A percentile compares a stretch with the other conserved stretches of the same genome.
phyloP scores from a whole-genome alignment of 495 filamentous ascomycete species.

The Annulohypoxylon bovei region DNA sequence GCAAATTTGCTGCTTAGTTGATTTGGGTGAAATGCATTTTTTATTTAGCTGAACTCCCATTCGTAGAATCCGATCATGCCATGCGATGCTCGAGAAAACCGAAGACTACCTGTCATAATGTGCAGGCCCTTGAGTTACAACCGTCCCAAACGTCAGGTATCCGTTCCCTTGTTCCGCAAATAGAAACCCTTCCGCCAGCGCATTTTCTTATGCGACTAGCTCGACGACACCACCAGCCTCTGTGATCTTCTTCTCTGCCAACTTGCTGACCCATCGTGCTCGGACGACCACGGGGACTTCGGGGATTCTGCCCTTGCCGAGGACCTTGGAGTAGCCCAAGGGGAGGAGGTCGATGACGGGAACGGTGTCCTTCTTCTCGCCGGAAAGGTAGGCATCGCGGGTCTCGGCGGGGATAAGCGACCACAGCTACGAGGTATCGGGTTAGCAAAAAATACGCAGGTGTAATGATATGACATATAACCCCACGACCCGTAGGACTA shows the following conservation, averaged over 20 bases:
- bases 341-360: constrained; percentile 93
- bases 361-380: constrained; percentile 78
- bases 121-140: constrained; percentile 44
- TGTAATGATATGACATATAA: constrained; percentile 53
- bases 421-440: constrained; percentile 68
- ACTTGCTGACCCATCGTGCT: constrained; percentile 85
- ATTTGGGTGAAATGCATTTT: constrained; percentile 42
- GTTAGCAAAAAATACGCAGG: constrained; percentile 64
- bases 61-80: constrained; percentile 47
- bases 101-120: constrained; percentile 40
- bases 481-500: neutral
- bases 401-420: constrained; percentile 82
- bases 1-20: neutral
- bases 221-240: constrained; percentile 91
- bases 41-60: constrained; percentile 46
- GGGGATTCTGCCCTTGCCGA: constrained; percentile 91
- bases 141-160: constrained; percentile 45
- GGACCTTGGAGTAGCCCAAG: constrained; percentile 91
- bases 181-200: constrained; percentile 37
- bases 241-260: constrained; percentile 95
- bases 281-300: constrained; percentile 86
- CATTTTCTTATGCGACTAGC: constrained; percentile 80
- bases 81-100: constrained; percentile 46
- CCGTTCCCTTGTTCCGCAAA: constrained; percentile 43
- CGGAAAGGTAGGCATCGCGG: constrained; percentile 82